These are phyloP conservation scores for Magnaporthales sp. DNA, from an alignment of 2,329 filamentous ascomycete genomes.

Conservation along the genomic window DNA sequence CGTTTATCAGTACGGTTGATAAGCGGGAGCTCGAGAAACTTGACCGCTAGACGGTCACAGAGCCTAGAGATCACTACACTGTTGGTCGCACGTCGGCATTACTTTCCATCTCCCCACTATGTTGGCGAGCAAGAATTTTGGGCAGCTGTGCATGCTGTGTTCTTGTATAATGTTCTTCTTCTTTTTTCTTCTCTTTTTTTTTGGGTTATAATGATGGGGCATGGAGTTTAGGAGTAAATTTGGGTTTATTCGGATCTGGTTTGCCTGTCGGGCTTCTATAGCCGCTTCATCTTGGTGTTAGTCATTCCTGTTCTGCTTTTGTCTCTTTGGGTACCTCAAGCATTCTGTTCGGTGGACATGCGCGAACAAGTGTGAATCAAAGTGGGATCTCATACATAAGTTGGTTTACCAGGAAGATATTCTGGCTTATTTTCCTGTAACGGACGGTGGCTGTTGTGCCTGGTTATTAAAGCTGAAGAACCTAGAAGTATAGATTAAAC, in stretches of 20 bases:
- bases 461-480: not conserved
- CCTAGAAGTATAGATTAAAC: not conserved
- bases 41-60: constrained; percentile 1
- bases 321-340: too few species aligned
- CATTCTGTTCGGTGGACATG: not conserved
- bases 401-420: not conserved
- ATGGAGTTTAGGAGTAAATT: not conserved
- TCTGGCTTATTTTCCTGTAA: not conserved
- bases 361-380: not conserved
- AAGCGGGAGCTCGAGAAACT: constrained; percentile 53
- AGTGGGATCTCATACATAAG: not conserved
- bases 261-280: not conserved
- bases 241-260: not conserved
- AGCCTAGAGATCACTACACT: not conserved
- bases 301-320: not conserved
- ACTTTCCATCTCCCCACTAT: not conserved
- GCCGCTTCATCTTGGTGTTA: not conserved
- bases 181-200: not conserved
- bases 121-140: not conserved
- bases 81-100: not conserved
- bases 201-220: not conserved
- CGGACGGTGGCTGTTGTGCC: not conserved
- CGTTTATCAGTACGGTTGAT: constrained; percentile 68
- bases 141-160: not conserved
- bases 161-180: not conserved